A percentile compares a stretch with the other conserved stretches of the same genome.
phyloP scores from a whole-genome alignment of 257 asterid species.

The Voacanga thouarsii region DNA sequence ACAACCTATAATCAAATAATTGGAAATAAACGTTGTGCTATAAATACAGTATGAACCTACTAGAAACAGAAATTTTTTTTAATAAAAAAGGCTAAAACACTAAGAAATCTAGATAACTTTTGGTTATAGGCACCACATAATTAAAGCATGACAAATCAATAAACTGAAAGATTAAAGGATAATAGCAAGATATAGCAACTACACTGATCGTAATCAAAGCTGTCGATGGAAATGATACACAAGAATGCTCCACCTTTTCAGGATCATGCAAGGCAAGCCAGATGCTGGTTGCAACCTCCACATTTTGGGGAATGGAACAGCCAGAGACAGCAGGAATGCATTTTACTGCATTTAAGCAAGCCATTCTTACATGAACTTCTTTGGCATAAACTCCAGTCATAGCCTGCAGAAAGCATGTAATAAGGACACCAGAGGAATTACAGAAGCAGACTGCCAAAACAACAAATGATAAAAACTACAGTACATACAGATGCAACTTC shows the following conservation, averaged over 20 bases:
- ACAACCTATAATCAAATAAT: not conserved
- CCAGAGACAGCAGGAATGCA: constrained; percentile 94
- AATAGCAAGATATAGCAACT: not conserved
- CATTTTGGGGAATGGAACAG: constrained; percentile 71
- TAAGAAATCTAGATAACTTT: not conserved
- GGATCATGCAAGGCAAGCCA: constrained; percentile 98
- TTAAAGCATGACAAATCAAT: not conserved
- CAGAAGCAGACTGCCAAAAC: constrained; percentile 18
- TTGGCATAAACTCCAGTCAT: constrained; percentile 85
- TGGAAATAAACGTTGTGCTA: not conserved
- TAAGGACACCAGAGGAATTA: constrained; percentile 10
- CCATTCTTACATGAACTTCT: constrained; percentile 87
- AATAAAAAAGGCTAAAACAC: too few relatives aligned
- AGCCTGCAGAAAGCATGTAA: constrained; percentile 57
- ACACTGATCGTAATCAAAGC: constrained; percentile 3
- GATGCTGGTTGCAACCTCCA: constrained; percentile 84
- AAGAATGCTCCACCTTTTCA: constrained; percentile 57
- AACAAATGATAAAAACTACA: constrained; percentile 16
- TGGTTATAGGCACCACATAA: not conserved
- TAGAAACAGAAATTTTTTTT: too few relatives aligned
- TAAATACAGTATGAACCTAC: not conserved
- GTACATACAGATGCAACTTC: constrained; percentile 92
- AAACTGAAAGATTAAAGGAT: not conserved
- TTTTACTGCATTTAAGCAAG: constrained; percentile 91
- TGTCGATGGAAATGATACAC: constrained; percentile 1